phyloP scores from a whole-genome alignment of 139 green algal genomes.

The Asterochloris erici region DNA sequence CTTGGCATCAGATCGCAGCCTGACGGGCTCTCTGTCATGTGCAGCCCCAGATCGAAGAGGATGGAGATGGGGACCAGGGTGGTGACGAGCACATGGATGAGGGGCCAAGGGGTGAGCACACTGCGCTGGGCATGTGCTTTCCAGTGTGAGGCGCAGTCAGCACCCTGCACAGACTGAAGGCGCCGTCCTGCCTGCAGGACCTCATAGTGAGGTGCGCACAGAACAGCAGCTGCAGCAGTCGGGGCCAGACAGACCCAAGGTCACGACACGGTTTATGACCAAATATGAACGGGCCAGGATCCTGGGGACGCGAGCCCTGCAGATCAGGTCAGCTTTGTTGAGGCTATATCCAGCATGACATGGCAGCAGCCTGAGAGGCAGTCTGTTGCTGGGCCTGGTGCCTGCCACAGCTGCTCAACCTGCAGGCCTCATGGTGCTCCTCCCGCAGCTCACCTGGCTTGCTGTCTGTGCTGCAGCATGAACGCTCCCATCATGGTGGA shows the following conservation, averaged over 20 bases:
- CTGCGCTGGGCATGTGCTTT: too few relatives aligned
- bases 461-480: conserved; percentile 63
- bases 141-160: too few relatives aligned
- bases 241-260: conserved; percentile 35
- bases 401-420: background rate
- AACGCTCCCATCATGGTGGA: conserved; percentile 97
- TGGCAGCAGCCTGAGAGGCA: background rate
- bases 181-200: background rate
- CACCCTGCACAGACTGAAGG: background rate
- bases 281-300: conserved; percentile 96
- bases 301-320: conserved; percentile 90
- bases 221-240: too few relatives aligned
- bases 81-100: background rate
- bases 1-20: too few relatives aligned
- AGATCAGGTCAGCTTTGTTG: conserved; percentile 68
- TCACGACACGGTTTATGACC: conserved; percentile 96
- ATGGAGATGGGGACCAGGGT: conserved; percentile 4
- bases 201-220: too few relatives aligned
- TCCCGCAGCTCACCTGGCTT: too few relatives aligned
- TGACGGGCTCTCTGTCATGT: too few relatives aligned
- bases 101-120: too few relatives aligned
- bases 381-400: too few relatives aligned
- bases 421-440: too few relatives aligned
- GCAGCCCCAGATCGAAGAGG: background rate
- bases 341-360: background rate